Conservation (phyloP, 192 early-diverging fungal species). For the Paraglomus brasilianum region DNA sequence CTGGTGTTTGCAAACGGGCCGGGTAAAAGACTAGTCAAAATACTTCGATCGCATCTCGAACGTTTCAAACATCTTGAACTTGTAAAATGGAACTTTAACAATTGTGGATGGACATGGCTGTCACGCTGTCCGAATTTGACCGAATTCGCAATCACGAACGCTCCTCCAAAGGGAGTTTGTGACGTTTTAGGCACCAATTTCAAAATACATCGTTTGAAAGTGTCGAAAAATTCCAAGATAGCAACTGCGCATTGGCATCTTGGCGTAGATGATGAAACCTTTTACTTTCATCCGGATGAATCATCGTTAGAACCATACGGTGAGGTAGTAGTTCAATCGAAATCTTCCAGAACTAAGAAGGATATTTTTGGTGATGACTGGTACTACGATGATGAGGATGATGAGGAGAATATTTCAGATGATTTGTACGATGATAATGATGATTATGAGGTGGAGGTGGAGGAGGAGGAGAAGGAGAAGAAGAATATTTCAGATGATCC, state of each 20-base stretch:
- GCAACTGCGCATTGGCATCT: slow-evolving; percentile 28
- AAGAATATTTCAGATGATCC: too few species aligned
- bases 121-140: slow-evolving; percentile 9
- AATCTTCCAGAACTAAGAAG: too few species aligned
- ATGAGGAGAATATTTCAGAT: too few species aligned
- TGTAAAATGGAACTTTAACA: slow-evolving; percentile 24
- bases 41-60: slow-evolving; percentile 6
- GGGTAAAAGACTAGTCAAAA: slow-evolving; percentile 13
- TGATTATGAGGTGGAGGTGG: too few species aligned
- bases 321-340: too few species aligned
- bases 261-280: slow-evolving; percentile 1
- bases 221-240: slow-evolving; percentile 27
- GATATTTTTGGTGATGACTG: too few species aligned
- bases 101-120: slow-evolving; percentile 18
- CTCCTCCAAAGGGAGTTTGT: neutral
- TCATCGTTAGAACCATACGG: slow-evolving; percentile 8
- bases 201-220: slow-evolving; percentile 7
- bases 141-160: slow-evolving; percentile 26
- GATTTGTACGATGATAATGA: too few species aligned
- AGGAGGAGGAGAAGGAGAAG: too few species aligned
- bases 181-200: neutral
- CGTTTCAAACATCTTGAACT: slow-evolving; percentile 24
- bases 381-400: too few species aligned
- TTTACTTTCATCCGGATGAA: slow-evolving; percentile 22
- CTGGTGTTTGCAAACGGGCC: slow-evolving; percentile 26